Evolutionary conservation across 1,284 basidiomycete species (phyloP), one percentile per base, ranked within the genome.

Genomic region (Cryptococcus maquisensis): DNA sequence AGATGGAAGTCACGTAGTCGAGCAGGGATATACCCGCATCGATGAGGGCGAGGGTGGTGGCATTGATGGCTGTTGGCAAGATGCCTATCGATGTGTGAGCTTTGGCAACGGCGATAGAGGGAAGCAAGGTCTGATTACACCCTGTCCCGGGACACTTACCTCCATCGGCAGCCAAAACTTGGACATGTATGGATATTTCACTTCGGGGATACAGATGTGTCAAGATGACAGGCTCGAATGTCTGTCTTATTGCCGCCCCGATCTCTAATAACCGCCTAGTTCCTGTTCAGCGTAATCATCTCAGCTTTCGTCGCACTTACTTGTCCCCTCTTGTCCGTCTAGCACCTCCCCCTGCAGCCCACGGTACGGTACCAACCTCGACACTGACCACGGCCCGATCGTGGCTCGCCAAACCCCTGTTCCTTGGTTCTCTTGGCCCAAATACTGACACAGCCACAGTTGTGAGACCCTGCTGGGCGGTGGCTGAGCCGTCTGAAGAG

Each of bases 161-260:
- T 32, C 95, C 95, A 69, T 98, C 95, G 70, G 94, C 88, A 65
- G 94, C 88, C 43, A 96, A 79, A 32, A 98, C 86, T 72, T 95
- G 90, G 12, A 98, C 82, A 74, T 87, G 89, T 57, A 98, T 86
- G 75, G 96, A 89, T 72, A 98, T 95, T 72, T 94, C 86, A 28
- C 89, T 89, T 49, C 95, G 86, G 7, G 95, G 95, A 75, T 95
- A 98, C 47, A 98, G 82, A 61, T 83, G 83, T 1, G 88, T 87
- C 71, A 94, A 88, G 39, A 98, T 83, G 50, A 96, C 90, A 41
- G 94, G 91, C 71, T 98, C 93, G 67, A 98, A 98, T 0, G 95
- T 97, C 38, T 90, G 86, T 76, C 91, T 88, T 62, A 98, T 86
- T 13, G 86, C 84, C 2, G 89, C 82, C 2, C 86, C 88, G 57